Conservation (phyloP, 2,329 filamentous ascomycete genomes). For the Fusarium annulatum region DNA sequence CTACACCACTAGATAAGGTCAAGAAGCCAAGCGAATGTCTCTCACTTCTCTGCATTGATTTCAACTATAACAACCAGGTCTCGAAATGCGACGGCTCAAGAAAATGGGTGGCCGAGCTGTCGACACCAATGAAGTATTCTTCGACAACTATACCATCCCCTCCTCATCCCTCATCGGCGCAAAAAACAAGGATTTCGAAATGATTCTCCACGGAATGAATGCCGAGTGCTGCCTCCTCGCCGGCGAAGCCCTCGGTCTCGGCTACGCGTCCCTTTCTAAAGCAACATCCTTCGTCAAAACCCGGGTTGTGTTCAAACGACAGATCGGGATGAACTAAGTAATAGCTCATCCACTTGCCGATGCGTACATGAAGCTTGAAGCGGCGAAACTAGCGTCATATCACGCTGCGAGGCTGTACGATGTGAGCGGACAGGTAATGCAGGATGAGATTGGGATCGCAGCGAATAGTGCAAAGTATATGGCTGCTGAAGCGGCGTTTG, state of each 20-base stretch:
- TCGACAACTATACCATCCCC: constrained; percentile 79
- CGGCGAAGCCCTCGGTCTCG: constrained; percentile 82
- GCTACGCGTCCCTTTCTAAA: constrained; percentile 71
- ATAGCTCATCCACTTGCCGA: constrained; percentile 74
- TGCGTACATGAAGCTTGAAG: constrained; percentile 73
- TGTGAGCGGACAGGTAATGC: constrained; percentile 60
- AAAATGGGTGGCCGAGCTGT: constrained; percentile 89
- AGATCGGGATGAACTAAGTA: constrained; percentile 74
- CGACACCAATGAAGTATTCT: constrained; percentile 89
- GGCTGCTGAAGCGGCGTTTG: constrained; percentile 72
- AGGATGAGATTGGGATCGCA: constrained; percentile 70
- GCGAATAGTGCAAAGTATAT: constrained; percentile 79
- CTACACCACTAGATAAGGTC: constrained; percentile 74
- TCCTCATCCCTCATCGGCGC: constrained; percentile 73
- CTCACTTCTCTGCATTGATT: constrained; percentile 83
- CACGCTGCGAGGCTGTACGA: constrained; percentile 74
- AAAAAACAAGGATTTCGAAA: constrained; percentile 82
- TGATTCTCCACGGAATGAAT: constrained; percentile 84
- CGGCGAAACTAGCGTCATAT: constrained; percentile 72
- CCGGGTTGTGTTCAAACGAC: constrained; percentile 71
- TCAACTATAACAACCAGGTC: constrained; percentile 69
- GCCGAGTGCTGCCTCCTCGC: constrained; percentile 80
- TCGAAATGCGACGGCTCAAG: constrained; percentile 77
- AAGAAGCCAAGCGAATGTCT: constrained; percentile 79
- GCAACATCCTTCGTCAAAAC: constrained; percentile 75